Percentiles rank a stretch among this genome's conserved stretches.
phyloP scores from a whole-genome alignment of 495 filamentous ascomycete genomes.

The Aspergillus baeticus region DNA sequence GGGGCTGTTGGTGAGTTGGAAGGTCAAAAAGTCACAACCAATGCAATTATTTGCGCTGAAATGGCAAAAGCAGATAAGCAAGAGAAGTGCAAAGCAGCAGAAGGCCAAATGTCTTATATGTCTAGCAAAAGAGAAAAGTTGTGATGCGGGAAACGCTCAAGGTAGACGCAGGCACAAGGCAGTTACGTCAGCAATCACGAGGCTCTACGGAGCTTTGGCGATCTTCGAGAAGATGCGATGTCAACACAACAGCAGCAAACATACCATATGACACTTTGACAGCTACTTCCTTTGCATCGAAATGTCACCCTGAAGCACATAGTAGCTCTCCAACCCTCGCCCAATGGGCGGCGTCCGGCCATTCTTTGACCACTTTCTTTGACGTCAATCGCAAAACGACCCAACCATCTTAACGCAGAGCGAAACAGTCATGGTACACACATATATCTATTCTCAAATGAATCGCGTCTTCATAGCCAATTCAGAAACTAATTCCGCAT shows the following conservation, averaged over 20 bases:
- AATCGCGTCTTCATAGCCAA: neutral
- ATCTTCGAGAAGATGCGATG: constrained; percentile 22
- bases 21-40: neutral
- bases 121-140: neutral
- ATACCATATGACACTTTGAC: neutral
- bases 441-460: neutral
- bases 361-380: constrained; percentile 9
- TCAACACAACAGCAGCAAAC: neutral
- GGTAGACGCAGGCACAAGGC: constrained; percentile 24
- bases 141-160: neutral
- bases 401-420: neutral
- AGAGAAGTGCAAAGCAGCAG: neutral
- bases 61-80: neutral
- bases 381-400: neutral
- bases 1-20: neutral
- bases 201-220: constrained; percentile 16
- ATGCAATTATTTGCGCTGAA: neutral
- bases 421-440: constrained; percentile 5
- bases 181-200: constrained; percentile 41
- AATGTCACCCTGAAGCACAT: neutral
- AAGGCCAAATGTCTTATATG: neutral
- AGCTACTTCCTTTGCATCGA: neutral
- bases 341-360: constrained; percentile 2
- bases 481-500: neutral
- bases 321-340: neutral